These are phyloP conservation scores for Aspergillus tubingensis DNA, from an alignment of 2,329 filamentous ascomycete genomes.

Conservation along the genomic window DNA sequence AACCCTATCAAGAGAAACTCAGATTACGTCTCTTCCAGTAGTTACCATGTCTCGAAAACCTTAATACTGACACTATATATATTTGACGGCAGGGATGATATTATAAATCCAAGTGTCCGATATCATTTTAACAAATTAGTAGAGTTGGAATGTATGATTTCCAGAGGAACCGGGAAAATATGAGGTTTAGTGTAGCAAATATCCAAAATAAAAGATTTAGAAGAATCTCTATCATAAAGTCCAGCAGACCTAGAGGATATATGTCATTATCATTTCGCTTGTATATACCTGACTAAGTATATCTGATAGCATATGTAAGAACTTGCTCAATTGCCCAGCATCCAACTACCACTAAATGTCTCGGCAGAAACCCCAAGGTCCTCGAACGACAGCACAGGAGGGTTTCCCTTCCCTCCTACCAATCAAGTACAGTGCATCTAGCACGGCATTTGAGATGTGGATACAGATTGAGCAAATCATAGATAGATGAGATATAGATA, in stretches of 20 bases:
- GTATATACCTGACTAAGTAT: too few relatives aligned
- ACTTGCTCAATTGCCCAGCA: neutral
- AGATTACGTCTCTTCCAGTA: too few relatives aligned
- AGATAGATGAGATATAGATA: too few relatives aligned
- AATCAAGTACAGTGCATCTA: neutral
- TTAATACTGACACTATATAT: neutral
- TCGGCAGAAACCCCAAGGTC: neutral
- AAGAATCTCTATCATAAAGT: slow-evolving; percentile 41
- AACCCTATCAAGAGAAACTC: too few relatives aligned
- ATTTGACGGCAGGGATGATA: neutral
- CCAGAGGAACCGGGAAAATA: slow-evolving; percentile 32
- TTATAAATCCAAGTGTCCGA: too few relatives aligned
- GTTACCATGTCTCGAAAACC: too few relatives aligned
- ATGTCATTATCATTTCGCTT: neutral
- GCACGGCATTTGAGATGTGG: neutral
- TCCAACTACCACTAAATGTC: neutral
- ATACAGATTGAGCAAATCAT: neutral
- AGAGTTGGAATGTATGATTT: too few relatives aligned
- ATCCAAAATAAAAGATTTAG: neutral
- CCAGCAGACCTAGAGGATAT: slow-evolving; percentile 34
- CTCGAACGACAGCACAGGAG: neutral
- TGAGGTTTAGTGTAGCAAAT: too few relatives aligned
- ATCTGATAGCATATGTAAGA: too few relatives aligned
- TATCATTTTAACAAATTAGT: too few relatives aligned
- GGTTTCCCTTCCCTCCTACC: neutral